Evolutionary conservation across 1,139 yeast genomes (phyloP).

Genomic region (Yamadazyma blattariae): DNA sequence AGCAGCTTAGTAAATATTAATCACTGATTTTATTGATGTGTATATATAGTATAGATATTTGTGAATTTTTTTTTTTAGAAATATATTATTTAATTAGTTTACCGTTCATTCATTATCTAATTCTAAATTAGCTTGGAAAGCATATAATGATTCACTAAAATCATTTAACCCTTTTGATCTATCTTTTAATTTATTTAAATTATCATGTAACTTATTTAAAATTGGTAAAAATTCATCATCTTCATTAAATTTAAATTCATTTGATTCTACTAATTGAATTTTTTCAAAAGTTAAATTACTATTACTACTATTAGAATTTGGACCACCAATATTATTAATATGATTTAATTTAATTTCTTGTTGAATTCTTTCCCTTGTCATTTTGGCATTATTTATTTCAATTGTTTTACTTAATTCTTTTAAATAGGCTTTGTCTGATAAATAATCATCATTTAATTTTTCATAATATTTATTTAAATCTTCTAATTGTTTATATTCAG

Average conservation of each 20-base stretch:
- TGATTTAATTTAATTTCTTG: not conserved
- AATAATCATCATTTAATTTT: conserved; percentile 21
- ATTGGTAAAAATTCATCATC: conserved; percentile 24
- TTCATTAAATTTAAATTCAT: conserved; percentile 22
- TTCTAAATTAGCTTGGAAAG: conserved; percentile 17
- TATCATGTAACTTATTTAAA: conserved; percentile 17
- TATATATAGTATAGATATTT: no score
- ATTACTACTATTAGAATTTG: no score
- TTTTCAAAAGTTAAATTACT: not conserved
- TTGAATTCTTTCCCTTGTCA: conserved; percentile 7
- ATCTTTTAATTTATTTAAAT: conserved; percentile 17
- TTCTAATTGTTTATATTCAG: conserved; percentile 37
- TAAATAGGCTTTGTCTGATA: conserved; percentile 34
- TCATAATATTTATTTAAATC: conserved; percentile 30
- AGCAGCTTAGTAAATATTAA: no score
- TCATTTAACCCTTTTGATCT: conserved; percentile 18
- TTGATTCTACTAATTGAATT: not conserved
- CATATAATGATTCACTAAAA: conserved; percentile 27
- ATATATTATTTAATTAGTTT: not conserved
- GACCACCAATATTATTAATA: not conserved
- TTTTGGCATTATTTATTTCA: conserved; percentile 12
- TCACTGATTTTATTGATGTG: no score
- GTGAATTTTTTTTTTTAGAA: no score
- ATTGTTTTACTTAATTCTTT: conserved; percentile 23
- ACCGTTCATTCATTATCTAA: not conserved